Base-by-base conservation (phyloP, 2,329 filamentous ascomycete species). In the Meredithiella fracta region DNA sequence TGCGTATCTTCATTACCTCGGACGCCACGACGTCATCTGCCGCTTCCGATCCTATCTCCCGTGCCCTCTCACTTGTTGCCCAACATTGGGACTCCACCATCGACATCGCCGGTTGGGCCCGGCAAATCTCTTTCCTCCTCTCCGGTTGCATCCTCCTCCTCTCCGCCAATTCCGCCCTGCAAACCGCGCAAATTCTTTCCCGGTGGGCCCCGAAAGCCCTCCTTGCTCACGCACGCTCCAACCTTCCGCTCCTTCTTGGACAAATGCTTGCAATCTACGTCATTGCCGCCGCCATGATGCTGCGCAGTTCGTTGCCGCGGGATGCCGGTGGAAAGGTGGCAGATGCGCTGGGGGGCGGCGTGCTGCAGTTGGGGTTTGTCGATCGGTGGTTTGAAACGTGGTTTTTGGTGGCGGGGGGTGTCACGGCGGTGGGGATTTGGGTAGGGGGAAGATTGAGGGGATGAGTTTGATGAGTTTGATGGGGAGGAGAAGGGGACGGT, bases 181-280 rank as follows among this genome's bases (percentile, higher is more conserved):
- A 92, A 66, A 94, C 88, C 0, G 85, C 91, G 62, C 82, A 84
- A 61, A 76, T 94, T 55, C 86, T 94, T 64, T 79, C 84, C 2
- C 82, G 83, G 61, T 85, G 86, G 70, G 76, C 81, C 7, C 87
- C 87, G 0, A 73, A 74, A 3, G 67, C 90, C n/a, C 67, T 91
- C n/a, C 70, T 89, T 8, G 79, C 82, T 60, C 83, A 85, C 62
- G 81, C 82, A 3, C 85, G 85, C 64, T 84, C 85, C 8, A 89
- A 89, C 64, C 72, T 88, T 37, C 85, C 88, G 1, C 75, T 94
- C 11, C 73, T 89, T 47, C 81, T 91, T 37, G 85, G 82, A 3
- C 88, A 94, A 67, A 81, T 94, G 47, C 80, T 81, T 1, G 88
- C 86, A 1, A 89, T 86, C 1, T 94, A 94, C 65, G 86, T 94